A percentile compares a stretch with the other conserved stretches of the same genome.
phyloP scores from a whole-genome alignment of 352 stramenopile species.

The Globisporangium spiculum region DNA sequence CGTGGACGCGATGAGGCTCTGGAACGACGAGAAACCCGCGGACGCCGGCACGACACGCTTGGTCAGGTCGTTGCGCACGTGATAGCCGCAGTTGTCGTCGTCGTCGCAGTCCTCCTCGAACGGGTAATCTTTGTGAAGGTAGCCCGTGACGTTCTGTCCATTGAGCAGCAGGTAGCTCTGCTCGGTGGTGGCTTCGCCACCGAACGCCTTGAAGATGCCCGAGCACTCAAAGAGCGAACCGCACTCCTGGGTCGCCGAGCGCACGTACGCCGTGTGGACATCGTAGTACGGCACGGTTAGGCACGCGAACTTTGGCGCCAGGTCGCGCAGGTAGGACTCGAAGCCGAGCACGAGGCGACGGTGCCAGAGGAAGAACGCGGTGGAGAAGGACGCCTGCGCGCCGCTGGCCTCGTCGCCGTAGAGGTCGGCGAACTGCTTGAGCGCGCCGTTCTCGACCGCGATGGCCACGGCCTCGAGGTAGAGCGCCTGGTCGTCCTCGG shows the following conservation, averaged over 20 bases:
- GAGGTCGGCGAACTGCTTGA: slow-evolving; percentile 51
- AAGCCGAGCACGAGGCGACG: slow-evolving; percentile 58
- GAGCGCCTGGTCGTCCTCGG: slow-evolving; percentile 40
- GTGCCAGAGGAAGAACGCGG: slow-evolving; percentile 67
- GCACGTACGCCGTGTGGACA: slow-evolving; percentile 60
- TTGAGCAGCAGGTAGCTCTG: slow-evolving; percentile 24
- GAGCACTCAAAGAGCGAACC: slow-evolving; percentile 63
- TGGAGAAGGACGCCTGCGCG: slow-evolving; percentile 53
- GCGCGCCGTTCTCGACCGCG: slow-evolving; percentile 38
- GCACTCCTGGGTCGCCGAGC: slow-evolving; percentile 43
- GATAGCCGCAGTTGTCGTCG: slow-evolving; percentile 31
- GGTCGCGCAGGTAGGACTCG: slow-evolving; percentile 60
- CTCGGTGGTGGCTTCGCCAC: slow-evolving; percentile 24
- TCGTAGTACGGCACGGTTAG: slow-evolving; percentile 81
- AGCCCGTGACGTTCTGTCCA: slow-evolving; percentile 31
- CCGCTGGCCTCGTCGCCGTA: slow-evolving; percentile 42
- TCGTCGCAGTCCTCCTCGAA: slow-evolving; percentile 45
- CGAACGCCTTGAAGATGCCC: slow-evolving; percentile 50
- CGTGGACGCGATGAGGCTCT: slow-evolving; percentile 47
- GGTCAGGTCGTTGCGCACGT: slow-evolving; percentile 44
- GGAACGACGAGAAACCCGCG: slow-evolving; percentile 49
- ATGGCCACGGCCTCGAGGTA: slow-evolving; percentile 51
- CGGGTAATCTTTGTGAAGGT: slow-evolving; percentile 26
- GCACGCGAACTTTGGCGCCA: slow-evolving; percentile 55
- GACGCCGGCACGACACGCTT: slow-evolving; percentile 36